Conservation (phyloP, 306 rosid species). For the Ammopiptanthus mongolicus region DNA sequence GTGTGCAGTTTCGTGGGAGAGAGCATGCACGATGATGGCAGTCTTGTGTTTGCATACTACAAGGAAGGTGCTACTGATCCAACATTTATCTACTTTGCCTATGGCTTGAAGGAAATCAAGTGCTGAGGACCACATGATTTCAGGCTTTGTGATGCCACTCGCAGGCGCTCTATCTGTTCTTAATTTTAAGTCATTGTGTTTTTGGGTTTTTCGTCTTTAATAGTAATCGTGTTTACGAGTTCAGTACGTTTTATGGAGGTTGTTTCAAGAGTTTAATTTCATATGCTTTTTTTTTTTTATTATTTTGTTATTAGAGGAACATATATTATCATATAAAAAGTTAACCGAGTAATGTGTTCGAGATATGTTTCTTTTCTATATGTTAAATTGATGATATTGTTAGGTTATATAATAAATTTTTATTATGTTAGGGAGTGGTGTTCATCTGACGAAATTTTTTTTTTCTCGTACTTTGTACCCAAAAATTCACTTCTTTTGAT, state of each 20-base stretch:
- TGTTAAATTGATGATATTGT: background rate
- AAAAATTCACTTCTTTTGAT: too few species aligned
- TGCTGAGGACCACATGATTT: constrained; percentile 42
- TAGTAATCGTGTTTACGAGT: background rate
- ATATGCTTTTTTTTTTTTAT: background rate
- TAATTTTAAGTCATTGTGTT: background rate
- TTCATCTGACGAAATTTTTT: too few species aligned
- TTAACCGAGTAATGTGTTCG: background rate
- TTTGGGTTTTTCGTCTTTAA: background rate
- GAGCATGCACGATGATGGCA: constrained; percentile 78
- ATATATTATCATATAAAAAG: background rate
- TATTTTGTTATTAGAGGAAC: background rate
- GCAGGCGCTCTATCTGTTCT: background rate
- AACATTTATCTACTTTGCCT: constrained; percentile 69
- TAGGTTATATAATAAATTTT: too few species aligned
- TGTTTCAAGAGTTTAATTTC: background rate
- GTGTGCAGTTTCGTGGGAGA: constrained; percentile 87
- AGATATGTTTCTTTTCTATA: background rate
- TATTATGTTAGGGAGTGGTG: too few species aligned
- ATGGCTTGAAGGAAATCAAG: constrained; percentile 89
- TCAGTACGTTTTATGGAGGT: background rate
- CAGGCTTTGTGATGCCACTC: background rate
- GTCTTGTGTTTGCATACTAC: constrained; percentile 85
- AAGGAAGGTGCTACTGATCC: constrained; percentile 91
- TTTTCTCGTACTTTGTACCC: too few species aligned